Evolutionary conservation across 2,329 filamentous ascomycete species (phyloP), one percentile per base, ranked within the genome.

Genomic region (Stagonosporopsis chrysanthemi): DNA sequence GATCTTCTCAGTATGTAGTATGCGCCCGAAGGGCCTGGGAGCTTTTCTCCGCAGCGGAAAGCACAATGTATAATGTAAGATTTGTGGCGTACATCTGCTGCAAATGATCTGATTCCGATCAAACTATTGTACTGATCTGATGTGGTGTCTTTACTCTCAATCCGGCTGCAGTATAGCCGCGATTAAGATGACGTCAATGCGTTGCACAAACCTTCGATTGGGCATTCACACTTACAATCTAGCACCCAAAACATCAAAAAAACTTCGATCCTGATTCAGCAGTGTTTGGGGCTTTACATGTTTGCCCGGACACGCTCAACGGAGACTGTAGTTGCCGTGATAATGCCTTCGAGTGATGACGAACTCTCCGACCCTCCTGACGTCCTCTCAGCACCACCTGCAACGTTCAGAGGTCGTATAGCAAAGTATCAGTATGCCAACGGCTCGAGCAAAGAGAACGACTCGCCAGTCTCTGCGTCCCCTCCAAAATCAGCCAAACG

Each of bases 321-420:
- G 39, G 17, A 39, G 15, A 17, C 33, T 3, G 45, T 29, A 9
- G 46, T 46, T 3, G 23, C 35, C 24, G 17, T 39, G 43, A 41
- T 36, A 26, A 35, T 29, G 29, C 38, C 36, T 17, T 47, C 39
- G 5, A 59, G 48, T 29, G 57, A 63, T 9, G 54, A 54, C n/a
- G 54, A 57, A 24, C 36, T 58, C 11, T 46, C 51, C 14, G 56
- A 64, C 23, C 39, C 45, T 14, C 45, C 52, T 31, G 45, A 60
- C 11, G 17, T 31, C 28, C 55, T 58, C 28, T 45, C 63, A 29
- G 49, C 63, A 58, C 47, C 64, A 40, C 43, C 67, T 39, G 29
- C 68, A 58, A 62, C 74, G 1, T 76, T 77, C 65, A 71, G 69
- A 19, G 67, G 58, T 14, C 56, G 49, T 39, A 49, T 77, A n/a